phyloP scores from a whole-genome alignment of 768 basidiomycete genomes.

The Phlebiopsis flavidoalba region DNA sequence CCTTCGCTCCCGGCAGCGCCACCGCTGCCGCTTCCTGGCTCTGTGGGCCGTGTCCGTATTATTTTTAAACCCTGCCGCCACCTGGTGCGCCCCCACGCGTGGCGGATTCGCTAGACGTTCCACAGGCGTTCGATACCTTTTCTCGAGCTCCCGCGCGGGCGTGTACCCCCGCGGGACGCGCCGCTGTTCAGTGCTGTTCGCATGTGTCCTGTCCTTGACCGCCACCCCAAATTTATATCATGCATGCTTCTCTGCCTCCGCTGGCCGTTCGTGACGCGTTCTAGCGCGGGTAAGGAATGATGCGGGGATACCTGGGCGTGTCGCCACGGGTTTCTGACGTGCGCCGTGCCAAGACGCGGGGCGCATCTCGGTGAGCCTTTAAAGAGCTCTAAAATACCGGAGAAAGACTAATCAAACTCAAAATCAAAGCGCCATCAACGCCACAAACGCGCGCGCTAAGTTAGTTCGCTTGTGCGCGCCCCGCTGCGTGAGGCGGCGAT shows the following conservation, averaged over 20 bases:
- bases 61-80: background rate
- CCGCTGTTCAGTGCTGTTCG: background rate
- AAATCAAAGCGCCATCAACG: background rate
- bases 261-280: no score
- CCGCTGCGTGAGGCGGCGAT: background rate
- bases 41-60: background rate
- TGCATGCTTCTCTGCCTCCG: background rate
- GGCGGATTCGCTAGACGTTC: background rate
- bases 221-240: background rate
- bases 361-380: no score
- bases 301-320: no score
- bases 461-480: background rate
- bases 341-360: no score
- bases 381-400: no score
- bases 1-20: background rate
- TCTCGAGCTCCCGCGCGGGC: background rate
- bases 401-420: no score
- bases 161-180: background rate
- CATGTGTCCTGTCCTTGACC: background rate
- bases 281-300: no score
- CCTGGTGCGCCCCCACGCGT: background rate
- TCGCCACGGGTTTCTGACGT: no score
- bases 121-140: background rate
- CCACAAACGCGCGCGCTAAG: conserved; percentile 2
- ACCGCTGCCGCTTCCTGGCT: background rate